These are phyloP conservation scores for Oidiodendron maius DNA, from an alignment of 495 filamentous ascomycete species.

Conservation along the genomic window DNA sequence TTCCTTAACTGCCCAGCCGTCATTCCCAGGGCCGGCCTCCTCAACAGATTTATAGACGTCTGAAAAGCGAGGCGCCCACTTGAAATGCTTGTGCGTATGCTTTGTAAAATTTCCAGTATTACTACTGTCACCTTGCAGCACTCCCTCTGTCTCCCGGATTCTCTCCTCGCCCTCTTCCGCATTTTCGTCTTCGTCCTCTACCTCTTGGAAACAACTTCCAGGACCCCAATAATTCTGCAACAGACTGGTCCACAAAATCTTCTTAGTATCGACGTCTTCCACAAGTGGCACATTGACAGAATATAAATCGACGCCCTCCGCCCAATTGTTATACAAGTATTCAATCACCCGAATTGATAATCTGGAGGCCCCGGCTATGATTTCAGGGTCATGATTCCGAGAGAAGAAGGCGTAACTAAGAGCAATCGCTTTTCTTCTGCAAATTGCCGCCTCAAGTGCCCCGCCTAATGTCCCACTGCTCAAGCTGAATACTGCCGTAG, in stretches of 20 bases:
- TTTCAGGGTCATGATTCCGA: conserved; percentile 63
- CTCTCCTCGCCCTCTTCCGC: conserved; percentile 59
- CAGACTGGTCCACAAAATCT: conserved; percentile 74
- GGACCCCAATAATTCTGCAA: conserved; percentile 80
- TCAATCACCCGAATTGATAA: conserved; percentile 72
- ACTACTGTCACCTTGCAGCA: conserved; percentile 25
- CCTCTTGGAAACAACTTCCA: conserved; percentile 79
- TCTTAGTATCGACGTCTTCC: conserved; percentile 56
- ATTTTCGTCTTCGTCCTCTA: conserved; percentile 54
- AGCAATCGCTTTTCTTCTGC: conserved; percentile 69
- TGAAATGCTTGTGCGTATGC: conserved; percentile 79
- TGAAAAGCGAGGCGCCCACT: conserved; percentile 82
- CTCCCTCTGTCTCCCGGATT: conserved; percentile 55
- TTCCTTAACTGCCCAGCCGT: conserved; percentile 90
- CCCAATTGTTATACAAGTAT: conserved; percentile 71
- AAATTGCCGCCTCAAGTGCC: conserved; percentile 88
- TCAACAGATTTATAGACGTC: conserved; percentile 85
- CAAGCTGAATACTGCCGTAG: conserved; percentile 85
- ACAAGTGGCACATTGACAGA: conserved; percentile 81
- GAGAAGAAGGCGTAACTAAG: conserved; percentile 83
- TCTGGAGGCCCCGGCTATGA: conserved; percentile 68
- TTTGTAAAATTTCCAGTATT: conserved; percentile 17
- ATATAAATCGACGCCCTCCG: conserved; percentile 69
- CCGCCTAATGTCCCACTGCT: conserved; percentile 86
- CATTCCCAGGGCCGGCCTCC: conserved; percentile 73